A percentile compares a stretch with the other conserved stretches of the same genome.
Evolutionary conservation across 1,284 basidiomycete genomes (phyloP).

Genomic region (Apiotrichum veenhuisii): DNA sequence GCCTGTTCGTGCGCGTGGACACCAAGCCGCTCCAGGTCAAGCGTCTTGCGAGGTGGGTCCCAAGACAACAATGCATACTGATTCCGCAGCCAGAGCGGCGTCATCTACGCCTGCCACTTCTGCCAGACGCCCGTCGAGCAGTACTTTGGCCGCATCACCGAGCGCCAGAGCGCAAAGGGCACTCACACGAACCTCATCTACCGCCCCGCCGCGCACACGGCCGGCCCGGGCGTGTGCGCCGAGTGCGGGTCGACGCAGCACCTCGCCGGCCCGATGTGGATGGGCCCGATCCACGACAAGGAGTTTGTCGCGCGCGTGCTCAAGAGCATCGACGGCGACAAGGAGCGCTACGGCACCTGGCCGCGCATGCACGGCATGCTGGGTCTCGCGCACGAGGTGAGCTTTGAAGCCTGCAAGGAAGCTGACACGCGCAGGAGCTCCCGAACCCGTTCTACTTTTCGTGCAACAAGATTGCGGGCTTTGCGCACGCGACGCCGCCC

Average conservation of each 20-base stretch:
- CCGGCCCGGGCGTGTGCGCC: constrained; percentile 56
- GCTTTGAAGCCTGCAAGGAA: constrained; percentile 21
- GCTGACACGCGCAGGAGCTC: constrained; percentile 61
- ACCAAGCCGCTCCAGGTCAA: constrained; percentile 83
- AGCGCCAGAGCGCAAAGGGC: constrained; percentile 54
- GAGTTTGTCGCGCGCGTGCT: constrained; percentile 72
- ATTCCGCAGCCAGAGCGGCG: constrained; percentile 53
- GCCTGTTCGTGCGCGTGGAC: constrained; percentile 80
- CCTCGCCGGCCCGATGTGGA: constrained; percentile 96
- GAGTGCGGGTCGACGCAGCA: constrained; percentile 76
- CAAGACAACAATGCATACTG: background rate
- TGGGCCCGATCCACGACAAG: constrained; percentile 75
- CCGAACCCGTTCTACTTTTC: constrained; percentile 86
- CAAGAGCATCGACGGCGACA: constrained; percentile 59
- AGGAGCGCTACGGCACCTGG: constrained; percentile 72
- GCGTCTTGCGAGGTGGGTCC: constrained; percentile 54
- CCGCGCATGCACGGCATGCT: constrained; percentile 93
- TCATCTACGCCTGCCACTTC: constrained; percentile 73
- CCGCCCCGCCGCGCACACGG: constrained; percentile 65
- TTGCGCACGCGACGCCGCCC: constrained; percentile 38
- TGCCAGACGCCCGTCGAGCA: constrained; percentile 79
- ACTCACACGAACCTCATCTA: constrained; percentile 59
- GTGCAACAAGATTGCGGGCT: constrained; percentile 71
- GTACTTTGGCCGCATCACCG: constrained; percentile 66
- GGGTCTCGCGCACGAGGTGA: constrained; percentile 76